phyloP scores from a whole-genome alignment of 805 yeast genomes.

The Candida sphagnicola region DNA sequence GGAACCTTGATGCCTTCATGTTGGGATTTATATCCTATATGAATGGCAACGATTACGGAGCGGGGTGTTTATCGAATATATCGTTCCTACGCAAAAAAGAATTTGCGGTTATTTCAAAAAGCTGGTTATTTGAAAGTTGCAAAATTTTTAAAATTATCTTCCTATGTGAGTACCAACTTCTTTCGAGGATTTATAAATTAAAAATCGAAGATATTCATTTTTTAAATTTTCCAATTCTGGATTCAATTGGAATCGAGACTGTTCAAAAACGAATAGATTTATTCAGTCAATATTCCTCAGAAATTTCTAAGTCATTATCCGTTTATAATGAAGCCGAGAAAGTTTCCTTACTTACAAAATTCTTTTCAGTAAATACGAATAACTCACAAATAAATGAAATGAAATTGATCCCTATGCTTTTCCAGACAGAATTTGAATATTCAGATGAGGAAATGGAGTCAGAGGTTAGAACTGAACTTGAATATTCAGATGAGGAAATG shows the following conservation, averaged over 20 bases:
- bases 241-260: not conserved
- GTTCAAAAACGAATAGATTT: not conserved
- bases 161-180: slow-evolving; percentile 10
- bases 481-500: not conserved
- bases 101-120: slow-evolving; percentile 9
- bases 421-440: not conserved
- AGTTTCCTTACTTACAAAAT: not conserved
- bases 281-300: not conserved
- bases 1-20: slow-evolving; percentile 13
- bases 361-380: not conserved
- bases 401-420: not conserved
- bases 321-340: not conserved
- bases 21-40: slow-evolving; percentile 14
- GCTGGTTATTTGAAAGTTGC: slow-evolving; percentile 12
- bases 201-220: not conserved
- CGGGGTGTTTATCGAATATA: slow-evolving; percentile 10
- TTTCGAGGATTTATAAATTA: slow-evolving; percentile 1
- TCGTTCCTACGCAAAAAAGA: not conserved
- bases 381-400: not conserved
- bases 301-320: not conserved
- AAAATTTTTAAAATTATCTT: slow-evolving; percentile 9
- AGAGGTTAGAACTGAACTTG: too few relatives aligned
- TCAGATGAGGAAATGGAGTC: not conserved
- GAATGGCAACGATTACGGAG: slow-evolving; percentile 11
- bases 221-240: slow-evolving; percentile 8